Evolutionary conservation across 2,329 filamentous ascomycete genomes (phyloP).

Genomic region (Penicillium glabrum): DNA sequence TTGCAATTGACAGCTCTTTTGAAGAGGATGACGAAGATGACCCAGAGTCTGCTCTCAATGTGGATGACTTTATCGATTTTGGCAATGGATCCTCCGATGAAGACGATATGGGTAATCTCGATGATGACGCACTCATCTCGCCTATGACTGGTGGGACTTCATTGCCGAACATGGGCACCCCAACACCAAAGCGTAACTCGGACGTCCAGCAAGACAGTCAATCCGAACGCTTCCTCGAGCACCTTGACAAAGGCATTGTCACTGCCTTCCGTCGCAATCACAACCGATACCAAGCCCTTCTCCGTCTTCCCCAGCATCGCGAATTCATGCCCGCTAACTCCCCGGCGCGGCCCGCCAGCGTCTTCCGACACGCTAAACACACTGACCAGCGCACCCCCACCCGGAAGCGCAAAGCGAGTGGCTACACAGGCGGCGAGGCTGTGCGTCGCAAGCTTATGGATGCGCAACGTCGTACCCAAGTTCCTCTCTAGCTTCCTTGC

Average conservation of each 20-base stretch:
- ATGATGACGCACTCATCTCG: slow-evolving; percentile 44
- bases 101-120: slow-evolving; percentile 49
- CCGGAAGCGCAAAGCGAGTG: slow-evolving; percentile 40
- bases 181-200: slow-evolving; percentile 35
- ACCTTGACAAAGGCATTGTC: slow-evolving; percentile 70
- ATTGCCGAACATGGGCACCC: slow-evolving; percentile 27
- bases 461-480: slow-evolving; percentile 40
- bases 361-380: slow-evolving; percentile 43
- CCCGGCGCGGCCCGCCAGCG: slow-evolving; percentile 42
- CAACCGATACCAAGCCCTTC: slow-evolving; percentile 50
- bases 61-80: slow-evolving; percentile 73
- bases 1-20: slow-evolving; percentile 58
- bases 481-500: slow-evolving; percentile 29
- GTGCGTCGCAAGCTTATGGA: slow-evolving; percentile 47
- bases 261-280: slow-evolving; percentile 71
- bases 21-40: slow-evolving; percentile 64
- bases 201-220: slow-evolving; percentile 32
- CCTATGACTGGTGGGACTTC: slow-evolving; percentile 50
- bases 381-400: slow-evolving; percentile 41
- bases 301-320: slow-evolving; percentile 48
- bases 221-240: slow-evolving; percentile 59
- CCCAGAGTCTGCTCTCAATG: slow-evolving; percentile 60
- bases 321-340: slow-evolving; percentile 48
- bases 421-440: slow-evolving; percentile 40
- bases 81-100: slow-evolving; percentile 60